Evolutionary conservation across 352 stramenopile genomes (phyloP).

Genomic region (Thraustochytrium sp.): DNA sequence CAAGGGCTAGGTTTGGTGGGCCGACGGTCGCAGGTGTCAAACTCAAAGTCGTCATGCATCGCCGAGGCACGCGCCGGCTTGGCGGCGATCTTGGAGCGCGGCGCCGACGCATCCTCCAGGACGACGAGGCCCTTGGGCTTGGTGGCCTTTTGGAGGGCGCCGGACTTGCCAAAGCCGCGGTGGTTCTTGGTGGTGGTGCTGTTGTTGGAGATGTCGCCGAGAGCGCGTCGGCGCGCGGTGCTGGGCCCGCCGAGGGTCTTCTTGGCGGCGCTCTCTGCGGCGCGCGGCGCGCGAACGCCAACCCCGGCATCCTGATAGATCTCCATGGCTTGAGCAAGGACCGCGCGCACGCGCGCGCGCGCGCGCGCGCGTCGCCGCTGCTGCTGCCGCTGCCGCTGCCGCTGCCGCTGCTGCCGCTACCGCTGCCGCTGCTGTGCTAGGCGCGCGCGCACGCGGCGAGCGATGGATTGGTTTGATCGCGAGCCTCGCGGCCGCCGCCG

Average conservation of each 20-base stretch:
- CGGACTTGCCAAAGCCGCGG: no score
- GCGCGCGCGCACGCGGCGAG: no score
- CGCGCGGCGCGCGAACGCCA: not conserved
- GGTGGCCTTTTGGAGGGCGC: no score
- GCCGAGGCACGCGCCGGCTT: not conserved
- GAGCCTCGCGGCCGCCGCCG: no score
- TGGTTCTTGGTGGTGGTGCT: not conserved
- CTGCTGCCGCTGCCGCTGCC: no score
- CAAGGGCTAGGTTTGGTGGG: not conserved
- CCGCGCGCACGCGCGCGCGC: no score
- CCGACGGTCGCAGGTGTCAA: not conserved
- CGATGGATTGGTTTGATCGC: no score
- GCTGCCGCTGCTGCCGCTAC: no score
- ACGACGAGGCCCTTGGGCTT: not conserved
- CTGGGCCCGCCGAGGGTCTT: not conserved
- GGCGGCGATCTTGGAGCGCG: not conserved
- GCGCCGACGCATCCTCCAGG: not conserved
- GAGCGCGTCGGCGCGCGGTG: not conserved
- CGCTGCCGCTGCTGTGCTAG: no score
- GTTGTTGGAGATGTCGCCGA: constrained; percentile 18
- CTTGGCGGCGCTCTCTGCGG: not conserved
- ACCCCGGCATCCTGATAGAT: constrained; percentile 1
- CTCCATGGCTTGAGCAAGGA: constrained; percentile 1
- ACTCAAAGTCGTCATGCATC: not conserved
- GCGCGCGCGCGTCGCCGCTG: no score